Conservation (phyloP, 768 basidiomycete genomes). For the Leccinum aurantiacum region DNA sequence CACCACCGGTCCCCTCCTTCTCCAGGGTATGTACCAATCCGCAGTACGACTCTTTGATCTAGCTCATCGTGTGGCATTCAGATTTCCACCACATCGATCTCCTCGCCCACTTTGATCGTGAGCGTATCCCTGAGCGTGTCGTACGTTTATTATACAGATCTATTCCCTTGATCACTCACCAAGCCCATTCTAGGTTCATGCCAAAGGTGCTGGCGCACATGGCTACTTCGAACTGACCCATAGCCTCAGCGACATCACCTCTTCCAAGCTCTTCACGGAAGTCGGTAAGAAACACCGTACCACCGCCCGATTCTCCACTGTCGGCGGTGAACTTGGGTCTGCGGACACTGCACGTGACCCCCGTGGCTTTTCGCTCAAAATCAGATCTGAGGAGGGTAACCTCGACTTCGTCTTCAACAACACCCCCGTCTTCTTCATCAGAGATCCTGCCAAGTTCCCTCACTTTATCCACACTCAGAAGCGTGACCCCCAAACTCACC, state of each 20-base stretch:
- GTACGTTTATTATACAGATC: constrained; percentile 41
- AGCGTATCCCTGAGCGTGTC: constrained; percentile 95
- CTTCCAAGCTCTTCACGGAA: constrained; percentile 61
- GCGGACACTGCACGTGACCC: constrained; percentile 93
- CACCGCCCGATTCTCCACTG: constrained; percentile 92
- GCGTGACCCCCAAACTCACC: constrained; percentile 87
- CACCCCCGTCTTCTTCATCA: constrained; percentile 89
- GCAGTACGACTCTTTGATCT: background rate
- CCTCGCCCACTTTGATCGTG: constrained; percentile 90
- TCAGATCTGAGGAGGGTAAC: constrained; percentile 90
- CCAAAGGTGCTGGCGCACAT: constrained; percentile 91
- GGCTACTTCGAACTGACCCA: constrained; percentile 92
- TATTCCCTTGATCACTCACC: constrained; percentile 19
- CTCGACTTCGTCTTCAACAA: constrained; percentile 93
- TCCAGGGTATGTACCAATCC: constrained; percentile 63
- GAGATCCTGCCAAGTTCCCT: constrained; percentile 85
- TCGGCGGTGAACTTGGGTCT: constrained; percentile 84
- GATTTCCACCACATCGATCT: constrained; percentile 90
- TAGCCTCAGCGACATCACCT: constrained; percentile 79
- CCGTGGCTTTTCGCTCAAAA: constrained; percentile 88
- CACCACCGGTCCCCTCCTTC: constrained; percentile 73
- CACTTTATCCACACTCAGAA: constrained; percentile 96
- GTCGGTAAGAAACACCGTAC: constrained; percentile 67
- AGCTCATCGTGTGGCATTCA: constrained; percentile 31
- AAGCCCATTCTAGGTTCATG: constrained; percentile 64